These are phyloP conservation scores for Mytilinidion resinicola DNA, from an alignment of 495 filamentous ascomycete genomes.

Conservation along the genomic window DNA sequence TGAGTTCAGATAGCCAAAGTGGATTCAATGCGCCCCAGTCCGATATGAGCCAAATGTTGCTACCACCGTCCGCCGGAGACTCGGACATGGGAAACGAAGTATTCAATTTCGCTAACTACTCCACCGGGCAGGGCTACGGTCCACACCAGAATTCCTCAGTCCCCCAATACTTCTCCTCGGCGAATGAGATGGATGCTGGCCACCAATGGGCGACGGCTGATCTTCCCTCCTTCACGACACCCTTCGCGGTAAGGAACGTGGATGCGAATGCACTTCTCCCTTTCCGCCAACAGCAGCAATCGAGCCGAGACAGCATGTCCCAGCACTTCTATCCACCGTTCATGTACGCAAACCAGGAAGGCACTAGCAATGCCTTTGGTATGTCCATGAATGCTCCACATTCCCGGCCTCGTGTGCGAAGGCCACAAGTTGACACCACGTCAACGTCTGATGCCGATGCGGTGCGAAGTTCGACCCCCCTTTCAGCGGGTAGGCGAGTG, in stretches of 20 bases:
- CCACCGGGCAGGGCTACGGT: conserved; percentile 16
- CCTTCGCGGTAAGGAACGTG: background rate
- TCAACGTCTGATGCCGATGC: background rate
- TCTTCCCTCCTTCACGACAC: background rate
- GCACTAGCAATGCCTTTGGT: background rate
- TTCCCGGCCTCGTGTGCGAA: background rate
- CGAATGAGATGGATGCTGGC: conserved; percentile 1
- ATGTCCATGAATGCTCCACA: background rate
- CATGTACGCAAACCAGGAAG: conserved; percentile 9
- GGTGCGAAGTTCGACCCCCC: conserved; percentile 8
- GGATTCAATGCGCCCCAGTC: conserved; percentile 10
- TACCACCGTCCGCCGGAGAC: conserved; percentile 9
- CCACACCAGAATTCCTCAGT: background rate
- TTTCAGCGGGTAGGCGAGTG: background rate
- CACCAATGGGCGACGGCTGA: conserved; percentile 12
- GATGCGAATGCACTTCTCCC: background rate
- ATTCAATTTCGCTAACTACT: conserved; percentile 20
- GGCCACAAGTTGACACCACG: background rate
- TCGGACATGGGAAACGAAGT: conserved; percentile 7
- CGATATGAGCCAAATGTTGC: conserved; percentile 17
- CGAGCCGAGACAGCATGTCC: background rate
- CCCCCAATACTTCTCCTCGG: conserved; percentile 5
- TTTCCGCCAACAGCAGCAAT: background rate
- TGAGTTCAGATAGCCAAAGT: conserved; percentile 35
- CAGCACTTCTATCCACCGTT: conserved; percentile 4